phyloP scores from a whole-genome alignment of 1,139 yeast species.

The Yamadazyma friedrichii region DNA sequence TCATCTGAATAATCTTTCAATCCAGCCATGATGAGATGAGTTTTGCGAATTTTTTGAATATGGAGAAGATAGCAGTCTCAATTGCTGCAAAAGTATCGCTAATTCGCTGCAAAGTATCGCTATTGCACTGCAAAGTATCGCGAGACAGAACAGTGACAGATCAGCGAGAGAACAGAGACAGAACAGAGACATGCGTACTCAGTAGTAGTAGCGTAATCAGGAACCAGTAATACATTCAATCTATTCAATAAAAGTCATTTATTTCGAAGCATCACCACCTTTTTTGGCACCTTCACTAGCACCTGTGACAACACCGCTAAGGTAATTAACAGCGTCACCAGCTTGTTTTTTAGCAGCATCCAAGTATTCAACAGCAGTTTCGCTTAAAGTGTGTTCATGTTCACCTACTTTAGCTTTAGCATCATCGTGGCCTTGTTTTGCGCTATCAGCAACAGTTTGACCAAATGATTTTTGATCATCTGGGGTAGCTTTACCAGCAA shows the following conservation, averaged over 20 bases:
- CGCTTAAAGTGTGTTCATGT: conserved; percentile 40
- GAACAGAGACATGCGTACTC: no score
- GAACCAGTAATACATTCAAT: no score
- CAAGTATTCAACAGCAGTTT: conserved; percentile 59
- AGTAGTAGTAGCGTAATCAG: no score
- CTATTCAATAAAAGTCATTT: background rate
- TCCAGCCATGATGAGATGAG: conserved; percentile 8
- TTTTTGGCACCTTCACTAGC: conserved; percentile 56
- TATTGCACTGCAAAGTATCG: no score
- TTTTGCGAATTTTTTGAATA: background rate
- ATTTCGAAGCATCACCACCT: conserved; percentile 35
- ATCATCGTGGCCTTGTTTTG: conserved; percentile 49
- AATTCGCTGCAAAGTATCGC: no score
- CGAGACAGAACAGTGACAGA: no score
- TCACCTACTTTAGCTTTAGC: conserved; percentile 35
- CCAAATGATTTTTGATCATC: conserved; percentile 63
- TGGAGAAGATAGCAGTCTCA: background rate
- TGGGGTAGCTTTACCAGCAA: conserved; percentile 59
- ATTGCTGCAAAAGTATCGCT: background rate
- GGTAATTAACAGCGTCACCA: conserved; percentile 61
- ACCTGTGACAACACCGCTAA: conserved; percentile 57
- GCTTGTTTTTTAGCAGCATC: conserved; percentile 63
- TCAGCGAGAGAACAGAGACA: no score
- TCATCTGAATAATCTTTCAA: conserved; percentile 18
- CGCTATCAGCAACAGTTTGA: conserved; percentile 65